phyloP scores from a whole-genome alignment of 257 asterid species.

The Parsonsia alboflavescens region DNA sequence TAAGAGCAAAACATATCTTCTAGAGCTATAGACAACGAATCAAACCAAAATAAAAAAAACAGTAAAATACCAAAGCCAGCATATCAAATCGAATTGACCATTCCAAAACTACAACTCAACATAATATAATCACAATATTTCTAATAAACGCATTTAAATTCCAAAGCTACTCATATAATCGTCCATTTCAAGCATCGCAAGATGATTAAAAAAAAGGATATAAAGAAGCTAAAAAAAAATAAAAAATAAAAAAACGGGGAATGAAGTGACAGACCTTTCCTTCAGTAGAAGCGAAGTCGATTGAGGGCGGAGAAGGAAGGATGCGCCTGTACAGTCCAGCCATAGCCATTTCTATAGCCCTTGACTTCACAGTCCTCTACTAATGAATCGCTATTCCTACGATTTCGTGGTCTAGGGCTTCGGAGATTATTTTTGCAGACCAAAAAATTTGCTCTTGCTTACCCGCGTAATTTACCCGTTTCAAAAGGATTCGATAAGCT shows the following conservation, averaged over 20 bases:
- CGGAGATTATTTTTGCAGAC: background rate
- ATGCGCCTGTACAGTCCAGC: conserved; percentile 79
- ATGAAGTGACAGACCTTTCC: conserved; percentile 56
- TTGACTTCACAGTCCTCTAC: background rate
- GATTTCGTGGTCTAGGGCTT: background rate
- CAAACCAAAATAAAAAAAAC: background rate
- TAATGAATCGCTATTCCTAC: background rate
- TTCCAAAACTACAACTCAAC: background rate
- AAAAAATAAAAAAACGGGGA: background rate
- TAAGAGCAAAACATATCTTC: too few relatives aligned
- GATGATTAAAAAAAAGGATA: conserved; percentile 3
- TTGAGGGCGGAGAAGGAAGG: conserved; percentile 88
- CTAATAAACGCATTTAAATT: background rate
- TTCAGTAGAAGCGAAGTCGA: conserved; percentile 79
- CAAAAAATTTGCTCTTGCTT: background rate
- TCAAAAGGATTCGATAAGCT: background rate
- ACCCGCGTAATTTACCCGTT: conserved; percentile 23
- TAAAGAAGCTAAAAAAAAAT: background rate
- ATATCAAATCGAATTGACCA: background rate
- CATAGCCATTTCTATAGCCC: conserved; percentile 50
- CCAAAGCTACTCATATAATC: background rate
- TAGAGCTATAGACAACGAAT: background rate
- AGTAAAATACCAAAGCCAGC: background rate
- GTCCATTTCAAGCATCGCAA: background rate
- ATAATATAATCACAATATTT: background rate